These are phyloP conservation scores for Truncatella angustata DNA, from an alignment of 2,329 filamentous ascomycete species.

Conservation along the genomic window DNA sequence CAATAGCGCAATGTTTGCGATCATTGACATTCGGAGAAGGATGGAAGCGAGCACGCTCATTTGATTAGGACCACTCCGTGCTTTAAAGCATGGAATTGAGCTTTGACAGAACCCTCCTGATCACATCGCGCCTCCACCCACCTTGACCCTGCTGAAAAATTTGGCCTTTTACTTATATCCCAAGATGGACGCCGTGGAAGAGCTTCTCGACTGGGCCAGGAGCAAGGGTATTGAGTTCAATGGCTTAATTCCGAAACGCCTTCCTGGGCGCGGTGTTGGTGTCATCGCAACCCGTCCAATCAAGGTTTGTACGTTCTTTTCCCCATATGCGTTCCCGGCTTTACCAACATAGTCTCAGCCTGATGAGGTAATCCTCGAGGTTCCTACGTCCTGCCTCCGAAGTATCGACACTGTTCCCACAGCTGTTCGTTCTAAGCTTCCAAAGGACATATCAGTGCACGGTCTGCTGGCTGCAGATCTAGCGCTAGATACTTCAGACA, in stretches of 20 bases:
- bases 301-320: slow-evolving; percentile 49
- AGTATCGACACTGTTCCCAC: slow-evolving; percentile 60
- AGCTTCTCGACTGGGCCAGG: slow-evolving; percentile 68
- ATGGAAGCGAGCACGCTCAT: no score
- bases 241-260: slow-evolving; percentile 63
- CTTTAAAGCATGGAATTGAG: neutral
- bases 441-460: slow-evolving; percentile 60
- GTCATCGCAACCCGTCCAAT: slow-evolving; percentile 69
- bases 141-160: neutral
- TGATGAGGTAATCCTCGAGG: slow-evolving; percentile 60
- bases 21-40: no score
- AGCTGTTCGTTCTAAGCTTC: slow-evolving; percentile 49
- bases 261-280: slow-evolving; percentile 74
- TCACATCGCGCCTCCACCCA: neutral
- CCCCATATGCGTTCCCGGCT: neutral
- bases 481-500: slow-evolving; percentile 47
- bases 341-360: slow-evolving; percentile 36
- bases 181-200: slow-evolving; percentile 30
- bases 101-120: neutral
- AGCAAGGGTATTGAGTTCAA: slow-evolving; percentile 64
- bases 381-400: slow-evolving; percentile 63
- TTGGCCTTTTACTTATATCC: neutral
- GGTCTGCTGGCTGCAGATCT: slow-evolving; percentile 71
- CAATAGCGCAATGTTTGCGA: no score
- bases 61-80: neutral